Conservation (phyloP, 225 moss, liverwort and hornwort genomes). For the Sphagnum tenellum region DNA sequence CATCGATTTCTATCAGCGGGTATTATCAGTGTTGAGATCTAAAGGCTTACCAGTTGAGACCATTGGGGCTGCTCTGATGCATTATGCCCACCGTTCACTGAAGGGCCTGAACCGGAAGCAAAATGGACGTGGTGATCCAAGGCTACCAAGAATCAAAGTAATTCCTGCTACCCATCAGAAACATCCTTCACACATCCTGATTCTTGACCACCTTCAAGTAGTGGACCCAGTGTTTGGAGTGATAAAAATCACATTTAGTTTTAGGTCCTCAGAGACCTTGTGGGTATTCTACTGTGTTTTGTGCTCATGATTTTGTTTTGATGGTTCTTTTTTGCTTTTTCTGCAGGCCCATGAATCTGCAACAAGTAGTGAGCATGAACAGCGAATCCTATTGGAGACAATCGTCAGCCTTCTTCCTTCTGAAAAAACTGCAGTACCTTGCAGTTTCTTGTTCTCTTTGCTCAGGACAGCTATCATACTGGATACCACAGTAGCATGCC, state of each 20-base stretch:
- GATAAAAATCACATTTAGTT: too few species aligned
- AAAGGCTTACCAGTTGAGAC: slow-evolving; percentile 82
- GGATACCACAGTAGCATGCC: slow-evolving; percentile 91
- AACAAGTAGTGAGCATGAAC: slow-evolving; percentile 90
- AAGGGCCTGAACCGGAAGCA: slow-evolving; percentile 95
- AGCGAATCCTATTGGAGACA: slow-evolving; percentile 96
- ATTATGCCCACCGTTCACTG: slow-evolving; percentile 94
- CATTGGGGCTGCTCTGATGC: slow-evolving; percentile 92
- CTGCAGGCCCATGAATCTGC: slow-evolving; percentile 74
- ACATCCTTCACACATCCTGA: too few species aligned
- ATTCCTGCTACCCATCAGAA: too few species aligned
- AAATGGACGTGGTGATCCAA: slow-evolving; percentile 53
- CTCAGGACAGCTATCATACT: slow-evolving; percentile 89
- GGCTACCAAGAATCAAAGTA: slow-evolving; percentile 50
- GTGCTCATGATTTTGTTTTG: too few species aligned
- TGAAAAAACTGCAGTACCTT: slow-evolving; percentile 82
- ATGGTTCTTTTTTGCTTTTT: background rate
- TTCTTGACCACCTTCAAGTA: too few species aligned
- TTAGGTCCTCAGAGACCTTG: too few species aligned
- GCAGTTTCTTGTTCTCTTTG: slow-evolving; percentile 81
- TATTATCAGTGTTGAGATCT: slow-evolving; percentile 78
- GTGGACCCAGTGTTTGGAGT: too few species aligned
- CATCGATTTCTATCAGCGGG: slow-evolving; percentile 88
- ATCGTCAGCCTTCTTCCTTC: slow-evolving; percentile 87
- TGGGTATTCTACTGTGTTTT: background rate